Base-by-base conservation (phyloP, 1,139 yeast genomes). In the Taphrina flavorubra region DNA sequence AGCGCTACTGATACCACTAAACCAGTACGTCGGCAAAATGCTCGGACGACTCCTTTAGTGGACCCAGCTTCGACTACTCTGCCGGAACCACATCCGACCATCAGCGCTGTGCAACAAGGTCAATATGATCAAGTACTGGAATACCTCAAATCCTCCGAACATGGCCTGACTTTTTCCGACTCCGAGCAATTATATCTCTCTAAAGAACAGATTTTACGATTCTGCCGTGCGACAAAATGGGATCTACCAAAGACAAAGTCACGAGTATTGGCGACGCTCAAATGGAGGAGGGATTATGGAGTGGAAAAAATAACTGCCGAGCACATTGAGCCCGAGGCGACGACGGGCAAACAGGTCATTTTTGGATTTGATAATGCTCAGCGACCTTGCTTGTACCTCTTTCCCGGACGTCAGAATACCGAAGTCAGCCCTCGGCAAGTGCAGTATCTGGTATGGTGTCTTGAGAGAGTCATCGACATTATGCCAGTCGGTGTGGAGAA, bases 401-500 rank as follows among this genome's bases (percentile, higher is more conserved):
- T 91, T 76, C 95, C 96, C 6, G 98, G 97, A 16, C 86, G 95
- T 76, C 98, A 94, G 77, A 94, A 94, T 79, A 94, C 99, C 14
- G 86, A 90, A 74, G 85, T 94, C 4, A 86, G 95, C 0, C 87
- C 88, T 69, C 85, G 89, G 74, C 99, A 94, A 76, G 97, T 94
- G 10, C 96, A 94, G 78, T 97, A 91, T 77, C 81, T 94, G 75
- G 98, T 94, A 8, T 94, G 83, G 80, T 89, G 89, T 91, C 82
- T 94, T 72, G 99, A 94, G 77, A 83, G 92, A 70, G 94, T 89
- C 44, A 92, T 92, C 68, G 95, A 91, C 76, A 88, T 86, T 78
- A 92, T 92, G 97, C 97, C 97, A 1, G 85, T 92, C 0, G 98
- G 98, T 8, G 98, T 92, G 78, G 98, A 92, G 76, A 89, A 94